Percentiles rank a stretch among this genome's conserved stretches.
Evolutionary conservation across 495 filamentous ascomycete species (phyloP).

Genomic region (Aspergillus incahuasiensis): DNA sequence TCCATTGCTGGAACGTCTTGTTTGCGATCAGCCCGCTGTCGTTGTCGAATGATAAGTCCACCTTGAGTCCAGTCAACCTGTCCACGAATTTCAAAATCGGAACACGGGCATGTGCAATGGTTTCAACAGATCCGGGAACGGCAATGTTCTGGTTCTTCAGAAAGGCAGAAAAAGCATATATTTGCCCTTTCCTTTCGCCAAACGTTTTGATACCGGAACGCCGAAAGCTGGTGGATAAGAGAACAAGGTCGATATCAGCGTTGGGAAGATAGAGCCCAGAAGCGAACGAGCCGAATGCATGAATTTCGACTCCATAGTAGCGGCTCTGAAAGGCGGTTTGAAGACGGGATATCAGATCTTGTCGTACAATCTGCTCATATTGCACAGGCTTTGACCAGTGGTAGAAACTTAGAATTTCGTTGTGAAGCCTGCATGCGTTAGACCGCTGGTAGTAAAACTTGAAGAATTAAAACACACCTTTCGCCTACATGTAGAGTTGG

Average conservation of each 20-base stretch:
- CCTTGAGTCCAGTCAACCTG: conserved; percentile 61
- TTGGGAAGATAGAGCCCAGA: conserved; percentile 87
- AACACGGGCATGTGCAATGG: conserved; percentile 73
- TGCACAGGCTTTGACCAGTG: conserved; percentile 70
- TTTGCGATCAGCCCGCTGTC: conserved; percentile 71
- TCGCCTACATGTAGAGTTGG: conserved; percentile 29
- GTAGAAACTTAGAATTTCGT: conserved; percentile 84
- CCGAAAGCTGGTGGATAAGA: conserved; percentile 64
- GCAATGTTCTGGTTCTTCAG: conserved; percentile 49
- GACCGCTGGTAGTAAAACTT: neutral
- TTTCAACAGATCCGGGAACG: conserved; percentile 48
- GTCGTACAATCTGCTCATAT: conserved; percentile 71
- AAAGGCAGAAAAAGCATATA: conserved; percentile 48
- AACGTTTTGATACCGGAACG: conserved; percentile 36
- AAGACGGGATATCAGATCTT: conserved; percentile 64
- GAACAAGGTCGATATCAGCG: conserved; percentile 87
- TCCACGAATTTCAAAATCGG: conserved; percentile 92
- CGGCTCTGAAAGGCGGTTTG: conserved; percentile 45
- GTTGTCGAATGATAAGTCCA: conserved; percentile 96
- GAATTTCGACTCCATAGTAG: conserved; percentile 54
- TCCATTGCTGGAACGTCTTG: conserved; percentile 75
- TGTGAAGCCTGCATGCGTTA: conserved; percentile 56
- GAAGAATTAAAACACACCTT: conserved; percentile 22
- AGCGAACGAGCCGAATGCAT: conserved; percentile 85
- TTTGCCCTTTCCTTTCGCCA: conserved; percentile 40